Base-by-base conservation (phyloP, 1,284 basidiomycete species). In the Apiotrichum akiyoshidainum region DNA sequence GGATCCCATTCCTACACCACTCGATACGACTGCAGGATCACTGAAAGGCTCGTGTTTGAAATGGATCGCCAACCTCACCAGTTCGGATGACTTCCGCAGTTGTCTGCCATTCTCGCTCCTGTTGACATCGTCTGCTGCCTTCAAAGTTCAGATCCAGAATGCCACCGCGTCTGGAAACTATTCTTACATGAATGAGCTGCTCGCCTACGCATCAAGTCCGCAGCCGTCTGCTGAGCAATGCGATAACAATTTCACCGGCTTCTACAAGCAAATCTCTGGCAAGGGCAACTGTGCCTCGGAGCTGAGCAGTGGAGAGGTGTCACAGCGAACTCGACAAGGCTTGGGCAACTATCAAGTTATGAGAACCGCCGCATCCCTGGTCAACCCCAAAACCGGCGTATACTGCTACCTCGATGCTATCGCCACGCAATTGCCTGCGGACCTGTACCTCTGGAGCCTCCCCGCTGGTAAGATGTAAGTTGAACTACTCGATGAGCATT, bases 91-190 rank as follows among this genome's bases (percentile, higher is more conserved):
- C 0, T 90, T 92, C 73, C 80, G 83, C 17, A 71, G 81, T 8
- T 92, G 90, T 70, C 82, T 90, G 6, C 84, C 90, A 0, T 86
- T 92, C 72, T 88, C 88, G 1, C 70, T 91, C 47, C 81, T 92
- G 42, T 73, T 85, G 35, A 79, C 83, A 60, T 81, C 79, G 5
- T 89, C 88, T 1, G 64, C 77, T 9, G 79, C 76, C 5, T 90
- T 89, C 69, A 64, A 68, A 8, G 50, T 54, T 2, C 52, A 70
- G 26, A 41, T 73, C 11, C 51, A 57, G n/a, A 40, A 58, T 10
- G 74, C 85, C 41, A 56, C 81, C 68, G 82, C 83, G 17, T 84
- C 89, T 67, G 71, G 74, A 1, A 85, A 90, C 73, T 74, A 86
- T 49, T 82, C 84, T 1, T 72, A 80, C 40, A 79, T 90, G 64